These are phyloP conservation scores for Aspergillus amoenus DNA, from an alignment of 2,329 filamentous ascomycete species.

Conservation along the genomic window DNA sequence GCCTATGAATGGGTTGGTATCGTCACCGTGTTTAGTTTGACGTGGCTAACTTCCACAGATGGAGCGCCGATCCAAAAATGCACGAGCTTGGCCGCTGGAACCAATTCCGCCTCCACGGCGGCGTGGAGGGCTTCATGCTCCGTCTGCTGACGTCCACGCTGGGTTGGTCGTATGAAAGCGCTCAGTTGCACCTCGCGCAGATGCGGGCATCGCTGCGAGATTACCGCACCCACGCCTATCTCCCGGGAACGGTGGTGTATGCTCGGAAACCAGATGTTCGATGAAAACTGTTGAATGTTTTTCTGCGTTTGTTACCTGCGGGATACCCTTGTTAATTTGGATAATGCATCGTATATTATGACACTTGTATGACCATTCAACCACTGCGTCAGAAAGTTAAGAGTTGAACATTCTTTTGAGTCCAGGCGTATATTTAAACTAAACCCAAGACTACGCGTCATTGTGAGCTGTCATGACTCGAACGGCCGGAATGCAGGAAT, in stretches of 20 bases:
- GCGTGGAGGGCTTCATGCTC: constrained; percentile 23
- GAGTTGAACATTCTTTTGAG: no score
- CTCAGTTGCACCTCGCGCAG: constrained; percentile 23
- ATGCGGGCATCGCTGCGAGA: constrained; percentile 24
- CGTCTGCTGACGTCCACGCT: constrained; percentile 23
- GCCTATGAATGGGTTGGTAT: constrained; percentile 21
- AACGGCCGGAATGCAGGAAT: no score
- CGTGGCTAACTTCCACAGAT: constrained; percentile 7
- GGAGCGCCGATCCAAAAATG: constrained; percentile 23
- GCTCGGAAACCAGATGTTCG: constrained; percentile 17
- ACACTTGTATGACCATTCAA: no score
- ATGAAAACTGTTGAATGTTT: no score
- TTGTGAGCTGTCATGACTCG: no score
- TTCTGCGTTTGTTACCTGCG: no score
- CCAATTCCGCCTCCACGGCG: constrained; percentile 19
- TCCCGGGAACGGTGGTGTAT: constrained; percentile 20
- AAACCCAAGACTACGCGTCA: no score
- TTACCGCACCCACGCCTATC: constrained; percentile 22
- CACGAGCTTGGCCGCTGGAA: constrained; percentile 26
- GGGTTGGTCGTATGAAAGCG: constrained; percentile 24
- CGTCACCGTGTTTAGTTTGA: no score
- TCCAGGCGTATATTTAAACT: no score
- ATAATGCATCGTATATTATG: no score
- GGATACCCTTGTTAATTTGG: no score
- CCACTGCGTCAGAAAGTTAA: no score